Conservation (phyloP, 768 basidiomycete species). For the Suillus alpinus region DNA sequence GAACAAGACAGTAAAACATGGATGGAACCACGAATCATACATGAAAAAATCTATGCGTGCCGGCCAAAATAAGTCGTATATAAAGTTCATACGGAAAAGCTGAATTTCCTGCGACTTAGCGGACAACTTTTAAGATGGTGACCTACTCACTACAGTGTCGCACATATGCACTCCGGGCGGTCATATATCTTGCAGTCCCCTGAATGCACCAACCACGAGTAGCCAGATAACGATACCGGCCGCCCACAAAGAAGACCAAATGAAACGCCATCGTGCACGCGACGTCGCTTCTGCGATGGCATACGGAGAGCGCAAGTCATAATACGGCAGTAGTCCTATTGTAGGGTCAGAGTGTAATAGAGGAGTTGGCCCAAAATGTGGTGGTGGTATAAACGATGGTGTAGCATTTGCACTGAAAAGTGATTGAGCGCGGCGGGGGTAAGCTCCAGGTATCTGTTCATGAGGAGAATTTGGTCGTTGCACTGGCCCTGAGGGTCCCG, state of each 20-base stretch:
- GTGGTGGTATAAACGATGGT: conserved; percentile 17
- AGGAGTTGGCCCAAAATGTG: conserved; percentile 39
- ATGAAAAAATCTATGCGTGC: background rate
- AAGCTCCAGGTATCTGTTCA: conserved; percentile 13
- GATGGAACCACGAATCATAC: background rate
- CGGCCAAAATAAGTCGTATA: background rate
- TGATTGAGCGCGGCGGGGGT: conserved; percentile 13
- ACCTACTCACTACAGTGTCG: background rate
- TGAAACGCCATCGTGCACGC: conserved; percentile 44
- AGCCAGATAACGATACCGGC: conserved; percentile 29
- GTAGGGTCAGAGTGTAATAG: conserved; percentile 33
- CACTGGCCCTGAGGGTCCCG: conserved; percentile 9
- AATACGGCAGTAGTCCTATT: conserved; percentile 36
- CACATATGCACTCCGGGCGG: background rate
- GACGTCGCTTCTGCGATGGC: conserved; percentile 34
- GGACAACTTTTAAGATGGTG: background rate
- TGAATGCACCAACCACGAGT: conserved; percentile 25
- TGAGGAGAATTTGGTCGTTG: conserved; percentile 19
- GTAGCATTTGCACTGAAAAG: conserved; percentile 15
- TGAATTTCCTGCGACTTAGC: background rate
- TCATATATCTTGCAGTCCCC: conserved; percentile 10
- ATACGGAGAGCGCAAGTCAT: conserved; percentile 42
- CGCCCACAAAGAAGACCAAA: conserved; percentile 40
- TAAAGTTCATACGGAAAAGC: background rate
- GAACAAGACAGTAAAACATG: background rate